These are phyloP conservation scores for Metschnikowia orientalis DNA, from an alignment of 805 yeast genomes.

Conservation along the genomic window DNA sequence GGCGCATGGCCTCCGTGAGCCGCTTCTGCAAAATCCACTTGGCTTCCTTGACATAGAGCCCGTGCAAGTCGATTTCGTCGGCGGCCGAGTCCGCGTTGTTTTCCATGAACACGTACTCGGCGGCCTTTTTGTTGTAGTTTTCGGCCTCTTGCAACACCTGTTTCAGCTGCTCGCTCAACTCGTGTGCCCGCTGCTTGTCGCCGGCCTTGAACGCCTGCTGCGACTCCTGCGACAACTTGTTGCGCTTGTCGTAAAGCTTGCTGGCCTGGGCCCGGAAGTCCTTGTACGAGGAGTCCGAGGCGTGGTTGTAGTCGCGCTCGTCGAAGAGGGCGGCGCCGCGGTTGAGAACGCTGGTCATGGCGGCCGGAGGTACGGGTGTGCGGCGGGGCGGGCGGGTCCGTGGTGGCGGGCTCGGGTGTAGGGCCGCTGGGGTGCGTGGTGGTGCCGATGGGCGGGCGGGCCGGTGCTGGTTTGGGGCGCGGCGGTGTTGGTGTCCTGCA, in stretches of 20 bases:
- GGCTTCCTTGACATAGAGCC: slow-evolving; percentile 87
- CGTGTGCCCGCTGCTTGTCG: slow-evolving; percentile 67
- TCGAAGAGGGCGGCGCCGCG: slow-evolving; percentile 16
- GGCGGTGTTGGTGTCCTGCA: too few species aligned
- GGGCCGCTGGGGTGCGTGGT: too few species aligned
- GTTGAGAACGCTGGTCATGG: slow-evolving; percentile 12
- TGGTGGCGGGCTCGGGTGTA: too few species aligned
- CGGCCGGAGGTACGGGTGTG: too few species aligned
- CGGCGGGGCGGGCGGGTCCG: too few species aligned
- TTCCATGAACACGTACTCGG: slow-evolving; percentile 80
- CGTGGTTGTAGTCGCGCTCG: slow-evolving; percentile 64
- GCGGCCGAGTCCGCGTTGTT: slow-evolving; percentile 82
- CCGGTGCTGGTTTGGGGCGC: background rate
- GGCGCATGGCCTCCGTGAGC: slow-evolving; percentile 57
- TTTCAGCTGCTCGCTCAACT: slow-evolving; percentile 66
- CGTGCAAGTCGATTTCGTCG: slow-evolving; percentile 91
- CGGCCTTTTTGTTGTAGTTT: slow-evolving; percentile 70
- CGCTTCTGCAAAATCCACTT: slow-evolving; percentile 69
- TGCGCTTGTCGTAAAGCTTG: slow-evolving; percentile 53
- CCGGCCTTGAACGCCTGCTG: slow-evolving; percentile 76
- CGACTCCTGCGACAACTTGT: slow-evolving; percentile 57
- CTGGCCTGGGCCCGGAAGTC: slow-evolving; percentile 65
- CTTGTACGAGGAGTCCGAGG: slow-evolving; percentile 60
- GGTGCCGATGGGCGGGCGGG: too few species aligned
- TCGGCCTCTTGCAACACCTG: slow-evolving; percentile 59